Base-by-base conservation (phyloP, 2,329 filamentous ascomycete genomes). In the Fusarium sp. region DNA sequence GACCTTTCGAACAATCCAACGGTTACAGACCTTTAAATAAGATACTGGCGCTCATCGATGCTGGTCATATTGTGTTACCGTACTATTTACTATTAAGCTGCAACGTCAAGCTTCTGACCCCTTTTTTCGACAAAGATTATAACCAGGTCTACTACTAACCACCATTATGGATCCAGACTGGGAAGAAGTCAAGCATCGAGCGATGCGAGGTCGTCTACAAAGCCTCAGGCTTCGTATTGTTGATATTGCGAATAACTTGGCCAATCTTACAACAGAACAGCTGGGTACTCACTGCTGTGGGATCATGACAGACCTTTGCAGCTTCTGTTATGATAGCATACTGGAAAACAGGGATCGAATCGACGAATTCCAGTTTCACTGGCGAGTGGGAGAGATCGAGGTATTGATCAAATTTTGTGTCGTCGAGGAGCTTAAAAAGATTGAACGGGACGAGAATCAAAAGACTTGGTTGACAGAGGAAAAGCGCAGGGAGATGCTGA, bases 81-180 rank as follows among this genome's bases (percentile, higher is more conserved):
- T 7, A 13, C 14, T 28, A 11, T 36, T 12, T 7, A 16, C 24
- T 10, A 1, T 6, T 11, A 18, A 36, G 10, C 10, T 18, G 13
- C 7, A 11, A 48, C 14, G 7, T 4, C 10, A 22, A 26, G 0
- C 31, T 5, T 28, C 7, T 0, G 5, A 6, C 4, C 1, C 20
- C 10, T n/a, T 7, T 28, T n/a, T 1, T 3, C 7, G 4, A 15
- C 24, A 16, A 13, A 7, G 1, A 36, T 5, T 5, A 7, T 6
- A 5, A 13, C 1, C 6, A 36, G 3, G 1, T 16, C 14, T 38
- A 10, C 9, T 28, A 1, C 1, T 4, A 16, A 16, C 2, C 10
- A 16, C n/a, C 10, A 5, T 2, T 5, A 53, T 53, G 50, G 20
- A 36, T 7, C 31, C 35, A 5, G 24, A 38, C 24, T 38, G 31